Base-by-base conservation (phyloP, 352 stramenopile species). In the Pythium phragmiticola region DNA sequence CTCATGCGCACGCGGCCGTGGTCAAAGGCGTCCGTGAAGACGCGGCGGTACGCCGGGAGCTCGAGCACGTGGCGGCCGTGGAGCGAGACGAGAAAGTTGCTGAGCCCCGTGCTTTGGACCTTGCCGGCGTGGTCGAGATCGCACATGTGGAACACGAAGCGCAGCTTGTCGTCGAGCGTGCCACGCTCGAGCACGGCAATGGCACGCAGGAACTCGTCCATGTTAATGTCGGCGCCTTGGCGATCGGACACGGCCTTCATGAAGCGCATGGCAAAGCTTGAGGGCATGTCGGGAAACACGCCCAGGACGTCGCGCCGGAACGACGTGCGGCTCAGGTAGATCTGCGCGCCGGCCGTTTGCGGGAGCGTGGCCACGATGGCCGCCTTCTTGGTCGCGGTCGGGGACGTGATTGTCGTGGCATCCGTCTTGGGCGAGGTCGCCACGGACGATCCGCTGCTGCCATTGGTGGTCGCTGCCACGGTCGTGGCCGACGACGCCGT, bases 271-370 rank as follows among this genome's bases (percentile, higher is more conserved):
- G 85, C 85, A 63, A 95, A 94, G 59, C 82, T 94, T 26, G 87
- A 95, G 13, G 87, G 87, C 80, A 95, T 95, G 41, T 94, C 85
- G 4, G 85, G 87, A 34, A 94, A 95, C n/a, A 95, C 87, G 23
- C 87, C 86, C 42, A 95, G 76, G 43, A 95, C 89, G 56, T 95
- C 85, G 8, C 85, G 80, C 8, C 87, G 87, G 62, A 95, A 95
- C 3, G 87, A 90, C 53, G 84, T 82, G 26, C 86, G 84, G 42
- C 77, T 94, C 60, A 94, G 82, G 64, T 77, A 90, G 57, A 92
- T 89, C 57, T 92, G 81, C 13, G 84, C 88, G 12, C 83, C 83
- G 2, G 68, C 81, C n/a, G 81, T 92, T 59, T 88, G 83, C 30
- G 46, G 88, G 78, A 79, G 69, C 74, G 50, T 78, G 69, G 39